phyloP scores from a whole-genome alignment of 345 rosid genomes.

The Eucalyptus erythrocorys region DNA sequence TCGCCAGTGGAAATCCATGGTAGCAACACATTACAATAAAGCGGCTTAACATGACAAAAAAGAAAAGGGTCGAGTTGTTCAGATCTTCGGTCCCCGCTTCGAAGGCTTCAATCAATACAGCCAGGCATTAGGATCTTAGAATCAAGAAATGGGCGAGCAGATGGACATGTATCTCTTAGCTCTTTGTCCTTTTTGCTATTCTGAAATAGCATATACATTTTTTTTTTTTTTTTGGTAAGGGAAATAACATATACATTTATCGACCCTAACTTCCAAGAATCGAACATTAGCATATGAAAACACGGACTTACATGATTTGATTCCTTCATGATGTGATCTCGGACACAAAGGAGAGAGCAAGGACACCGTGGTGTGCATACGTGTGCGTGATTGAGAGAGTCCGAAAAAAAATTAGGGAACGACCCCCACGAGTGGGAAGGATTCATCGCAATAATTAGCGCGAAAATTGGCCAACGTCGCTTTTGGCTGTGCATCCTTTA shows the following conservation, averaged over 20 bases:
- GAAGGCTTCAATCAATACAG: neutral
- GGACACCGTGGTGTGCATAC: neutral
- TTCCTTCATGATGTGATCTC: neutral
- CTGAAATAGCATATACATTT: neutral
- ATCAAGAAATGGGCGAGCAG: neutral
- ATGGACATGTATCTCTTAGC: neutral
- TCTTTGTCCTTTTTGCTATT: neutral
- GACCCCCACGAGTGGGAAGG: neutral
- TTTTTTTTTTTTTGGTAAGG: too few species aligned
- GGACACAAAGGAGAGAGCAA: neutral
- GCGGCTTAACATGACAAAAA: neutral
- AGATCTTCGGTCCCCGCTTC: neutral
- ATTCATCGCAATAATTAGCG: neutral
- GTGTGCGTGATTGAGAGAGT: neutral
- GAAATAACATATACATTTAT: neutral
- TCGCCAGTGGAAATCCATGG: neutral
- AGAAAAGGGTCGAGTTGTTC: neutral
- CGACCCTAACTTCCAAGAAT: neutral
- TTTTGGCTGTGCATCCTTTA: neutral
- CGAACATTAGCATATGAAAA: neutral
- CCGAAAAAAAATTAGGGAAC: neutral
- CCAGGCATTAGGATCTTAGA: neutral
- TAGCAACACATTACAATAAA: neutral
- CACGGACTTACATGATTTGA: neutral
- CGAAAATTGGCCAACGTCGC: neutral